Evolutionary conservation across 441 rosid species (phyloP).

Genomic region (Populus tomentosa): DNA sequence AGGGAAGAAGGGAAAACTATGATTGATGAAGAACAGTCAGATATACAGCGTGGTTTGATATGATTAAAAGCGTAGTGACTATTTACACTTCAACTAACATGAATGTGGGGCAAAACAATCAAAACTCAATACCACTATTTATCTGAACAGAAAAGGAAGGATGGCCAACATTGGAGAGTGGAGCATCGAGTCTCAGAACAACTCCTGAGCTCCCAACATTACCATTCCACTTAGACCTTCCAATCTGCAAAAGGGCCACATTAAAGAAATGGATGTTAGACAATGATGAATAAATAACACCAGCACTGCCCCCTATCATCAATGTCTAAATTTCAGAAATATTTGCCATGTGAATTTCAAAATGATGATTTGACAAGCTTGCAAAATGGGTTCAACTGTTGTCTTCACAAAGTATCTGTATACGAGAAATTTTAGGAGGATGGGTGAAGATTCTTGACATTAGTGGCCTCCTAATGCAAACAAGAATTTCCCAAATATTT

Average conservation of each 20-base stretch:
- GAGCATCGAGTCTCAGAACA: constrained; percentile 70
- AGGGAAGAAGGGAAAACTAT: not conserved
- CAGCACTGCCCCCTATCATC: not conserved
- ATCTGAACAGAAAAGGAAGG: constrained; percentile 83
- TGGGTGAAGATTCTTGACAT: not conserved
- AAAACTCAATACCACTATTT: constrained; percentile 80
- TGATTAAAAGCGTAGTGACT: constrained; percentile 1
- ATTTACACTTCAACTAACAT: constrained; percentile 31
- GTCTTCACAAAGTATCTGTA: not conserved
- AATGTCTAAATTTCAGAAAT: not conserved
- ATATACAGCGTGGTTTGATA: not conserved
- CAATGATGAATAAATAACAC: not conserved
- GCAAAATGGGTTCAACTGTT: not conserved
- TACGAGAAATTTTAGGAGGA: not conserved
- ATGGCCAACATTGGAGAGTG: constrained; percentile 52
- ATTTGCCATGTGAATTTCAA: no score
- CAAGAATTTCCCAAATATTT: not conserved
- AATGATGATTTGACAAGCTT: not conserved
- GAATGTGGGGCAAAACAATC: constrained; percentile 20
- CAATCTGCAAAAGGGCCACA: constrained; percentile 45
- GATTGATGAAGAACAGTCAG: not conserved
- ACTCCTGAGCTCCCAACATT: constrained; percentile 75
- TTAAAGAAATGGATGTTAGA: not conserved
- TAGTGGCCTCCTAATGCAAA: not conserved
- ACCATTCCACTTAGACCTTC: constrained; percentile 91